A percentile compares a stretch with the other conserved stretches of the same genome.
Evolutionary conservation across 2,329 filamentous ascomycete genomes (phyloP).

Genomic region (Pyrenophora seminiperda): DNA sequence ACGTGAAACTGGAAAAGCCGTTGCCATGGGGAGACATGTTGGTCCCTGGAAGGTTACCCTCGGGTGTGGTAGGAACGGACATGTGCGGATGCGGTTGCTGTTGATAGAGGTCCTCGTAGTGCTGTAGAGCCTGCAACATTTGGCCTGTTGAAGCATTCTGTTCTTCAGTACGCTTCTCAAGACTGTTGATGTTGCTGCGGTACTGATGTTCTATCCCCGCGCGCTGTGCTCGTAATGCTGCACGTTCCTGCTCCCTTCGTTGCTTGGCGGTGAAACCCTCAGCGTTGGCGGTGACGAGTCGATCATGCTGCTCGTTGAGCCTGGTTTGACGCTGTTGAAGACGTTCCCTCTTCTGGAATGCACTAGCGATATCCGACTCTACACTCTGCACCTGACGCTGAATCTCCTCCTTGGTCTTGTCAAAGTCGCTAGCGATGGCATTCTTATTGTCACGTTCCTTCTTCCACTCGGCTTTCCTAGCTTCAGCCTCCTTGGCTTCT

Average conservation of each 20-base stretch:
- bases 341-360: constrained; percentile 73
- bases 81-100: constrained; percentile 45
- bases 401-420: constrained; percentile 65
- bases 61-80: constrained; percentile 61
- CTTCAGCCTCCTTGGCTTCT: constrained; percentile 63
- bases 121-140: constrained; percentile 44
- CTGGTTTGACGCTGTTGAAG: constrained; percentile 72
- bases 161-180: constrained; percentile 47
- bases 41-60: constrained; percentile 62
- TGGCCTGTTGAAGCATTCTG: constrained; percentile 46
- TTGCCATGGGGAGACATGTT: constrained; percentile 45
- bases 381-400: constrained; percentile 68
- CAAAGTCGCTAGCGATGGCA: constrained; percentile 60
- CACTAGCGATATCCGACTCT: constrained; percentile 66
- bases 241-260: constrained; percentile 49
- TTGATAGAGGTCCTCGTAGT: constrained; percentile 49
- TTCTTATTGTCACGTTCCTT: constrained; percentile 59
- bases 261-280: constrained; percentile 68
- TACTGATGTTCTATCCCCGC: constrained; percentile 46
- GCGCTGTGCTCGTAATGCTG: constrained; percentile 44
- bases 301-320: constrained; percentile 73
- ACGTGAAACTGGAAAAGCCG: constrained; percentile 47
- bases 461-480: constrained; percentile 63
- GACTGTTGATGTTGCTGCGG: constrained; percentile 46
- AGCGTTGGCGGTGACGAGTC: constrained; percentile 71